Percentiles rank a stretch among this genome's conserved stretches.
Evolutionary conservation across 164 flowering plant genomes (phyloP).

Genomic region (Dillenia suffruticosa): DNA sequence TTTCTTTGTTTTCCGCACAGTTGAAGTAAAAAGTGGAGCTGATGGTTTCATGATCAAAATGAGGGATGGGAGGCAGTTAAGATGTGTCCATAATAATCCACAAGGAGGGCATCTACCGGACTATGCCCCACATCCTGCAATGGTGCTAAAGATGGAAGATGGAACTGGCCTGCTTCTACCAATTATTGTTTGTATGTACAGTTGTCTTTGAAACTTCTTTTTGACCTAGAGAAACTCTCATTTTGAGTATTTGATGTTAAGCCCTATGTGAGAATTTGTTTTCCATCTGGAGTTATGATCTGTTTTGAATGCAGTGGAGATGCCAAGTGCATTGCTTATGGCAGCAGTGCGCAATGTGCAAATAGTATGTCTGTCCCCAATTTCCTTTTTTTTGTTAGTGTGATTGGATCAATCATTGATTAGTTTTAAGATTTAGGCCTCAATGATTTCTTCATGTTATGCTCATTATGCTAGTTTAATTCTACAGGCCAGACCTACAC

Average conservation of each 20-base stretch:
- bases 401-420: neutral
- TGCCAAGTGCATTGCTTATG: constrained; percentile 96
- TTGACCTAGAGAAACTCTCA: neutral
- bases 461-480: neutral
- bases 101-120: constrained; percentile 88
- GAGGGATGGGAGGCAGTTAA: constrained; percentile 86
- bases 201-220: neutral
- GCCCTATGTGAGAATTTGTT: neutral
- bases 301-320: constrained; percentile 76
- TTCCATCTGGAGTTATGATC: neutral
- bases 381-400: neutral
- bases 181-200: constrained; percentile 89
- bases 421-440: neutral
- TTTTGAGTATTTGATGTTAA: neutral
- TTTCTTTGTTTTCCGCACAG: constrained; percentile 31
- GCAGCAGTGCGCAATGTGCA: constrained; percentile 93
- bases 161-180: constrained; percentile 97
- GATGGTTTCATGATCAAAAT: constrained; percentile 94
- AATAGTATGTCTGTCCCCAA: constrained; percentile 55
- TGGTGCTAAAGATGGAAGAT: constrained; percentile 98
- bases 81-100: constrained; percentile 92
- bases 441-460: neutral
- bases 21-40: constrained; percentile 91
- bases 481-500: constrained; percentile 85
- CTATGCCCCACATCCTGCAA: constrained; percentile 97